Percentiles rank a stretch among this genome's conserved stretches.
Evolutionary conservation across 352 stramenopile genomes (phyloP).

Genomic region (Pythium brassicae): DNA sequence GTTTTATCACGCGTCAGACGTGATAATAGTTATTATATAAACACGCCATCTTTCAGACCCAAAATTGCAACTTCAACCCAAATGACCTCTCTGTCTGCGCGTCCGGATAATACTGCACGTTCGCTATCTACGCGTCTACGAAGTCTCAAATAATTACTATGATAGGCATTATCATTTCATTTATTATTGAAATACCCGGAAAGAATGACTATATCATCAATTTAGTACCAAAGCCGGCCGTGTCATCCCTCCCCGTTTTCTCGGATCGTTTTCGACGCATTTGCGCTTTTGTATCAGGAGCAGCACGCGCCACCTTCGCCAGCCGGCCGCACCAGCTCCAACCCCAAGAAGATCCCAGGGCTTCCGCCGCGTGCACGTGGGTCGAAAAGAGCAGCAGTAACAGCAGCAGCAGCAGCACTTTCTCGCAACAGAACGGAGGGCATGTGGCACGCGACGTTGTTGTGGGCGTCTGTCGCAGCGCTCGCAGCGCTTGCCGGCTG

Average conservation of each 20-base stretch:
- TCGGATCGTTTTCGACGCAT: constrained; percentile 7
- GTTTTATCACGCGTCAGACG: too few species aligned
- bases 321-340: not conserved
- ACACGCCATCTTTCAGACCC: too few species aligned
- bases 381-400: not conserved
- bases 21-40: too few species aligned
- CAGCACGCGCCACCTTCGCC: not conserved
- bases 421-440: constrained; percentile 1
- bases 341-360: constrained; percentile 2
- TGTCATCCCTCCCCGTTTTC: not conserved
- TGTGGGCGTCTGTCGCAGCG: constrained; percentile 15
- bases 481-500: constrained; percentile 17
- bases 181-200: too few species aligned
- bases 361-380: not conserved
- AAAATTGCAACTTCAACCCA: too few species aligned
- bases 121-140: not conserved
- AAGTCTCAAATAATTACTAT: not conserved
- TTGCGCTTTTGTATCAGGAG: not conserved
- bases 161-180: too few species aligned
- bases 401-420: constrained; percentile 12
- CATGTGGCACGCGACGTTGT: constrained; percentile 10
- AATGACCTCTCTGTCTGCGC: too few species aligned
- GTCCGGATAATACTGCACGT: not conserved
- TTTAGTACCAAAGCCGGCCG: too few species aligned
- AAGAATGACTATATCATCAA: too few species aligned